Evolutionary conservation across 306 rosid species (phyloP), one percentile per base, ranked within the genome.

Genomic region (Sindora glabra): DNA sequence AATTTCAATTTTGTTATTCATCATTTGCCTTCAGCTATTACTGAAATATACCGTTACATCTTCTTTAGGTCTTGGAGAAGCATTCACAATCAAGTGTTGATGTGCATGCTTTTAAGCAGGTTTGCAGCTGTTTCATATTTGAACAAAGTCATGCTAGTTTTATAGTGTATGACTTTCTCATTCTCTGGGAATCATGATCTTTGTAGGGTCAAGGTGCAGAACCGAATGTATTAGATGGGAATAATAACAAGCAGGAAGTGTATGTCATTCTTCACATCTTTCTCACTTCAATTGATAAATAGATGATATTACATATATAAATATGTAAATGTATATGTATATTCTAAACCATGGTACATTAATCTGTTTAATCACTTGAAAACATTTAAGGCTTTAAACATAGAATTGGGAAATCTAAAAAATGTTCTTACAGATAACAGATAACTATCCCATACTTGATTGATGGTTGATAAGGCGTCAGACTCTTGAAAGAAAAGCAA

Each of bases 81-180:
- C 70, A 79, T 71, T 55, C 83, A 24, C 62, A 50, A 23, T 75
- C 83, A 14, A 62, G 50, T 30, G 3, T 87, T 59, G 78, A 73
- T 51, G 75, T 75, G 49, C 94, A 52, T 58, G 66, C 76, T 44
- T 25, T 84, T 21, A 72, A 74, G 48, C 76, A 75, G 84, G 88
- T 82, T 75, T 69, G 60, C 11, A 6, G 17, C 34, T 49, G 40
- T 62, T 72, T 57, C 34, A 15, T 44, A 54, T 50, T 47, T 38
- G 46, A 38, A 69, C 51, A 37, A 26, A 37, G 56, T 67, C 27
- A 52, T 53, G 50, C 68, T 68, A 30, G 25, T 59, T 65, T n/a
- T n/a, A n/a, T n/a, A n/a, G n/a, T n/a, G n/a, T n/a, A 50, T 53
- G 45, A 68, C 30, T 47, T 45, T 64, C 73, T 63, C 38, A 25